phyloP scores from a whole-genome alignment of 371 early-diverging fungal species.

The Smittium mucronatum region DNA sequence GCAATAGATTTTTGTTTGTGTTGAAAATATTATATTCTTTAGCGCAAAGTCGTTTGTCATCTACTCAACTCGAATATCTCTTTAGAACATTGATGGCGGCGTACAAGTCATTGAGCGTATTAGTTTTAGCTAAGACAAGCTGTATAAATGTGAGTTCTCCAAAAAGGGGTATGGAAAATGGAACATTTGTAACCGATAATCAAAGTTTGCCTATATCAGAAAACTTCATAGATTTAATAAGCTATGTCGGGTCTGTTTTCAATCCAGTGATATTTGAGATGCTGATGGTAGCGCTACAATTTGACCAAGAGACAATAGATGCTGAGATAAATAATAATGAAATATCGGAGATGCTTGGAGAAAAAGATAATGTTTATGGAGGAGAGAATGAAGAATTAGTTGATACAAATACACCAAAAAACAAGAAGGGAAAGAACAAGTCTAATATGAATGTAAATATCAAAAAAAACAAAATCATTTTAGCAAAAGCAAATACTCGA shows the following conservation, averaged over 20 bases:
- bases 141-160: not conserved
- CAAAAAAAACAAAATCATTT: not conserved
- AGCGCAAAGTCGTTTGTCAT: not conserved
- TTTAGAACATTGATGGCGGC: not conserved
- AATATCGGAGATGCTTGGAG: slow-evolving; percentile 7
- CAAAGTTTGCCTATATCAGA: slow-evolving; percentile 3
- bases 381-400: not conserved
- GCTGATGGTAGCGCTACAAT: not conserved
- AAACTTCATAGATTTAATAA: not conserved
- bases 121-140: not conserved
- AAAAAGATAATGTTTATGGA: slow-evolving; percentile 7
- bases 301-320: slow-evolving; percentile 4
- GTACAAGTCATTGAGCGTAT: not conserved
- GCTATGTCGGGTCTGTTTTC: not conserved
- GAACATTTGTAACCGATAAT: not conserved
- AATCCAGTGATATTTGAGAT: slow-evolving; percentile 4
- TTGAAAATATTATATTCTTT: not conserved
- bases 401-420: not conserved
- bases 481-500: slow-evolving; percentile 14
- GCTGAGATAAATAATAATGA: not conserved
- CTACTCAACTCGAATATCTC: not conserved
- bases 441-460: not conserved
- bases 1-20: not conserved
- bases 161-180: not conserved
- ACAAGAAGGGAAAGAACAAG: slow-evolving; percentile 11